Evolutionary conservation across 768 basidiomycete genomes (phyloP), one percentile per base, ranked within the genome.

Genomic region (Mycena leptocephala): DNA sequence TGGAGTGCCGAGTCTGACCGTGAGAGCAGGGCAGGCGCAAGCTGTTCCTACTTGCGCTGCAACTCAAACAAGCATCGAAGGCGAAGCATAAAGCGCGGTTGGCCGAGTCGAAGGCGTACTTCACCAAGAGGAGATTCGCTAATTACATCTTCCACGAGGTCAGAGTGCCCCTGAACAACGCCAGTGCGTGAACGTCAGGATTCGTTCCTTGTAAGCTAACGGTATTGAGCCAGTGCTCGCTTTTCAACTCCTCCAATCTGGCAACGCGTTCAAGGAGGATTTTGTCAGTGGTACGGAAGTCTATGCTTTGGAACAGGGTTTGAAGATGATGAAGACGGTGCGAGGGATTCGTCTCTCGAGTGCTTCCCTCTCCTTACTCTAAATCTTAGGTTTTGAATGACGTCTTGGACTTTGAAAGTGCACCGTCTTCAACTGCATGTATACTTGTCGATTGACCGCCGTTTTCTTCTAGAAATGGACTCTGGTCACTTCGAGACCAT

Each of bases 141-240:
- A 86, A 84, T 20, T 89, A 90, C 79, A 88, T 90, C 79, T 89
- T 89, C 77, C 88, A 89, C 79, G 76, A 83, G 72, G 90, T 90
- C 55, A 83, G 90, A 37, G 89, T 91, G 3, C 90, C 89, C 32
- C 85, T 91, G 76, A 90, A 90, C 75, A 89, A 89, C 11, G 89
- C 89, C 1, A 78, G 82, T 84, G 10, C 3, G 75, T 64, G 8
- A 16, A 37, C 22, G 13, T n/a, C 8, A 22, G n/a, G 3, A 2
- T 37, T 20, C n/a, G 20, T 3, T n/a, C 1, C 24, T 8, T 30
- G 16, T 18, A 46, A 37, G 39, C 63, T 59, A 56, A 71, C 33
- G n/a, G 16, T 35, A 24, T n/a, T 33, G 10, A 24, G 26, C 9
- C 39, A 83, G 85, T 82, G 61, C 81, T 89, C n/a, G 88, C 88